Evolutionary conservation across 2,329 filamentous ascomycete species (phyloP).

Genomic region (Fusarium redolens): DNA sequence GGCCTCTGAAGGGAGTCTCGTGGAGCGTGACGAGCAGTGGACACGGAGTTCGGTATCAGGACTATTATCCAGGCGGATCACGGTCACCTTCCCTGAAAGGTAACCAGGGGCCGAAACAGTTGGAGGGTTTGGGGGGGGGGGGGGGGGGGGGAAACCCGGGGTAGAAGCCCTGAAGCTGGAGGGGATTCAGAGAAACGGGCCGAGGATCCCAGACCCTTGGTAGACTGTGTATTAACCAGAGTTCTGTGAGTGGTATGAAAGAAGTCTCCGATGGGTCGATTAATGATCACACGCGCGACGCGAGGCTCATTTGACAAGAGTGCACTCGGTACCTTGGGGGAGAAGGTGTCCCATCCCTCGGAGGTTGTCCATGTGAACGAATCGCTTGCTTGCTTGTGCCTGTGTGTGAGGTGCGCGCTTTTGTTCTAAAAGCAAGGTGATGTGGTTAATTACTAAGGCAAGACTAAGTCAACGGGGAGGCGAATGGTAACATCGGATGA

Average conservation of each 20-base stretch:
- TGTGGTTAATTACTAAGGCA: slow-evolving; percentile 24
- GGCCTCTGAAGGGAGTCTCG: not conserved
- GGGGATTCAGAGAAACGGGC: slow-evolving; percentile 39
- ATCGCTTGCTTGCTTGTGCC: slow-evolving; percentile 13
- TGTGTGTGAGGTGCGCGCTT: not conserved
- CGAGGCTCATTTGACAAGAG: slow-evolving; percentile 14
- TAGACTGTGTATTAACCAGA: slow-evolving; percentile 27
- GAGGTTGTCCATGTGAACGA: slow-evolving; percentile 33
- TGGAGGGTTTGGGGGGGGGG: slow-evolving; percentile 41
- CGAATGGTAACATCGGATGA: slow-evolving; percentile 37
- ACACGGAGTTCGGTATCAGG: not conserved
- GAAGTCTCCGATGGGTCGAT: slow-evolving; percentile 37
- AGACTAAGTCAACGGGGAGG: slow-evolving; percentile 26
- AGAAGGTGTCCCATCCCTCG: slow-evolving; percentile 15
- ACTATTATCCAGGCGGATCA: slow-evolving; percentile 16
- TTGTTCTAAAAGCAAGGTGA: slow-evolving; percentile 13
- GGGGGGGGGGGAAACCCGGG: slow-evolving; percentile 42
- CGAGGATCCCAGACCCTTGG: slow-evolving; percentile 43
- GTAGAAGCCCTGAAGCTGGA: slow-evolving; percentile 35
- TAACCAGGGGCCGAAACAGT: slow-evolving; percentile 27
- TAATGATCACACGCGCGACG: slow-evolving; percentile 37
- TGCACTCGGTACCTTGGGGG: not conserved
- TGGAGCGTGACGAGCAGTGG: not conserved
- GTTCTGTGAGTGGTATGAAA: slow-evolving; percentile 30
- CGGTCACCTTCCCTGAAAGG: slow-evolving; percentile 36